A percentile compares a stretch with the other conserved stretches of the same genome.
Evolutionary conservation across 108 stramenopile genomes (phyloP).

Genomic region (Skeletonema costatum): DNA sequence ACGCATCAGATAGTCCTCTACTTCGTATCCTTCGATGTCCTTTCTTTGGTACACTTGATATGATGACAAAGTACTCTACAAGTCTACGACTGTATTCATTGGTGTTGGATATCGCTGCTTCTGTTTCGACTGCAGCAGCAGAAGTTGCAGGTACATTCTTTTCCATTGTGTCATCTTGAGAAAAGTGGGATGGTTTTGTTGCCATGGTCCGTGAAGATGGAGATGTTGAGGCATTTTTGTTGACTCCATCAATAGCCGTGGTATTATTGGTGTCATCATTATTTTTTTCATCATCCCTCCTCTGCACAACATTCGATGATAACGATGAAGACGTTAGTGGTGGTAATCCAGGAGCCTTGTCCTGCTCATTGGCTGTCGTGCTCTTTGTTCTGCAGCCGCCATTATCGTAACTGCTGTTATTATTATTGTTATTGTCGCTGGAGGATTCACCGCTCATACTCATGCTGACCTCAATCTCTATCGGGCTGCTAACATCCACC

Average conservation of each 20-base stretch:
- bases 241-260: background rate
- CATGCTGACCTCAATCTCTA: background rate
- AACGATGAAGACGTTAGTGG: background rate
- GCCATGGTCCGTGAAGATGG: background rate
- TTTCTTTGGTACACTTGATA: slow-evolving; percentile 55
- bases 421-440: background rate
- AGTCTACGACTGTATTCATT: slow-evolving; percentile 57
- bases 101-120: background rate
- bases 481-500: background rate
- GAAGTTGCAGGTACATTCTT: background rate
- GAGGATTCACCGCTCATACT: background rate
- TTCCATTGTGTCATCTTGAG: background rate
- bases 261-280: background rate
- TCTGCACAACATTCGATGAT: background rate
- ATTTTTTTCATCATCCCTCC: background rate
- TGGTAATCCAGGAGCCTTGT: background rate
- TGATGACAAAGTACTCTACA: slow-evolving; percentile 89
- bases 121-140: background rate
- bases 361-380: background rate
- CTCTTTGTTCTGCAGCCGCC: background rate
- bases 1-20: background rate
- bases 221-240: background rate
- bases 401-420: background rate
- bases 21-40: background rate
- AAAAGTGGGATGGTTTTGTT: background rate